These are phyloP conservation scores for Phaeomoniella chlamydospora DNA, from an alignment of 2,329 filamentous ascomycete species.

Conservation along the genomic window DNA sequence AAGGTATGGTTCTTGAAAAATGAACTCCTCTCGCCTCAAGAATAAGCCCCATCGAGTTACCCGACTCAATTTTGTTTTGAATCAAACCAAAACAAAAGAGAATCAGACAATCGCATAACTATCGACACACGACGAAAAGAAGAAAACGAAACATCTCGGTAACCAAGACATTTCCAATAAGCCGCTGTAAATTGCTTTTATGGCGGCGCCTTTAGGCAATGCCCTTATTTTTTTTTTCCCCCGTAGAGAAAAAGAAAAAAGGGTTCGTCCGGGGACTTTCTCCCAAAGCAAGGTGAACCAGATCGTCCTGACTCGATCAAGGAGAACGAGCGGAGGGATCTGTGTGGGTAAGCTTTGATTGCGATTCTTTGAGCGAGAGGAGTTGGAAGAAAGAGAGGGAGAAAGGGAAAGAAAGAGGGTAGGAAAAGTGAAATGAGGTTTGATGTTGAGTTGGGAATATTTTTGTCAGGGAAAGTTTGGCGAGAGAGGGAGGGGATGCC, in stretches of 20 bases:
- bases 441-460: background rate
- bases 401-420: background rate
- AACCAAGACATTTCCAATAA: slow-evolving; percentile 54
- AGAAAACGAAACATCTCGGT: slow-evolving; percentile 8
- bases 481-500: no score
- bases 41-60: slow-evolving; percentile 99
- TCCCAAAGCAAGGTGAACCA: slow-evolving; percentile 65
- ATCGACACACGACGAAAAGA: slow-evolving; percentile 78
- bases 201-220: slow-evolving; percentile 99
- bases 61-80: slow-evolving; percentile 24
- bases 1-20: slow-evolving; percentile 11
- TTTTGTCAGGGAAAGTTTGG: background rate
- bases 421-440: background rate
- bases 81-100: slow-evolving; percentile 12
- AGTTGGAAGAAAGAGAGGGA: slow-evolving; percentile 36
- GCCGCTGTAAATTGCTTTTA: slow-evolving; percentile 88
- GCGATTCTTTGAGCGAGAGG: slow-evolving; percentile 96
- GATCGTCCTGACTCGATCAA: slow-evolving; percentile 22
- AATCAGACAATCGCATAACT: slow-evolving; percentile 93
- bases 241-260: slow-evolving; percentile 29
- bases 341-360: slow-evolving; percentile 96
- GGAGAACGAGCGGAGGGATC: slow-evolving; percentile 3
- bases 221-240: no score
- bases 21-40: slow-evolving; percentile 93
- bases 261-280: slow-evolving; percentile 98